A percentile compares a stretch with the other conserved stretches of the same genome.
phyloP scores from a whole-genome alignment of 1,284 basidiomycete genomes.

The Marasmius fiardii region DNA sequence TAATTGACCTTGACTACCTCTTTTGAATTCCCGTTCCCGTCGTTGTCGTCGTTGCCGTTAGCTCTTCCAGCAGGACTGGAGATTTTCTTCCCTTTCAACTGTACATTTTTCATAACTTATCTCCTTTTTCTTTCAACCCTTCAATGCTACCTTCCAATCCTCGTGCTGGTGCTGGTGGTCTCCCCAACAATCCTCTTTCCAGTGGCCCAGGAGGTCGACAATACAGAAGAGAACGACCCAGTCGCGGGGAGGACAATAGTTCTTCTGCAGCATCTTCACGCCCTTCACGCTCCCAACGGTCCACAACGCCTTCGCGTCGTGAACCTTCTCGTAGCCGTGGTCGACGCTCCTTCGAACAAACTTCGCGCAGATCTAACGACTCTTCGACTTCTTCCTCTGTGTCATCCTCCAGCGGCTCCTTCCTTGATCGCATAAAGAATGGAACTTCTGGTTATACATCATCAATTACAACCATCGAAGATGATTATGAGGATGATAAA shows the following conservation, averaged over 20 bases:
- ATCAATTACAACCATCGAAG: constrained; percentile 44
- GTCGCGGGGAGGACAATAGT: neutral
- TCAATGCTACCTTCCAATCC: constrained; percentile 24
- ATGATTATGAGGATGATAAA: constrained; percentile 21
- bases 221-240: constrained; percentile 10
- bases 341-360: constrained; percentile 6
- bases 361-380: constrained; percentile 12
- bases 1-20: no score
- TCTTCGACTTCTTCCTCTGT: constrained; percentile 20
- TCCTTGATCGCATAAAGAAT: constrained; percentile 25
- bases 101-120: constrained; percentile 6
- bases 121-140: constrained; percentile 1
- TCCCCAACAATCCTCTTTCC: constrained; percentile 22
- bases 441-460: constrained; percentile 30
- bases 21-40: neutral
- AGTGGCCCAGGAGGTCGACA: constrained; percentile 12
- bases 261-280: constrained; percentile 13
- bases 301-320: constrained; percentile 16
- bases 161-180: constrained; percentile 6
- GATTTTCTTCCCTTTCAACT: constrained; percentile 16
- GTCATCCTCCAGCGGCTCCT: constrained; percentile 28
- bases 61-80: constrained; percentile 22
- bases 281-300: constrained; percentile 23
- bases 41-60: neutral
- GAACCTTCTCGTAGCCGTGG: neutral